These are phyloP conservation scores for Suillus fuscotomentosus DNA, from an alignment of 768 basidiomycete species.

Conservation along the genomic window DNA sequence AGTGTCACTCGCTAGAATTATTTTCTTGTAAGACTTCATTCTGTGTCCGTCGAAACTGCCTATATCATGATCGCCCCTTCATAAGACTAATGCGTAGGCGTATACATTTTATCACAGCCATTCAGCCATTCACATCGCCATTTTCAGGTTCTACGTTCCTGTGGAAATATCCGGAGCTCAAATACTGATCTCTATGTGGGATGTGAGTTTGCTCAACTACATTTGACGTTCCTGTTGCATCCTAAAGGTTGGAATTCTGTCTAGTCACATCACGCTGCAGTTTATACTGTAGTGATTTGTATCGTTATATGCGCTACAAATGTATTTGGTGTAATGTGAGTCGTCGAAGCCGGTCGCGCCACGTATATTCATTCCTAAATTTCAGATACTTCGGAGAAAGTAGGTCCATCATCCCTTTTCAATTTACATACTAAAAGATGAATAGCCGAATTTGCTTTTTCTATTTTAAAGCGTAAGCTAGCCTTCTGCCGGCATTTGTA, in stretches of 20 bases:
- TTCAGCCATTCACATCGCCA: background rate
- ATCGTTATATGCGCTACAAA: slow-evolving; percentile 59
- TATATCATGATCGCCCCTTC: background rate
- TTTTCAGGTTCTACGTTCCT: slow-evolving; percentile 39
- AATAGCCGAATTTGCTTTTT: slow-evolving; percentile 63
- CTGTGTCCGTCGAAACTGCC: background rate
- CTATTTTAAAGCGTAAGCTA: slow-evolving; percentile 56
- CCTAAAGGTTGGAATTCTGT: background rate
- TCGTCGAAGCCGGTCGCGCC: background rate
- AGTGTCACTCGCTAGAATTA: slow-evolving; percentile 46
- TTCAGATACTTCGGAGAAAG: slow-evolving; percentile 64
- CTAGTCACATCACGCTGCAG: slow-evolving; percentile 47
- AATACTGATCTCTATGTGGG: slow-evolving; percentile 76
- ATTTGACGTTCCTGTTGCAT: background rate
- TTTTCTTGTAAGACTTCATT: slow-evolving; percentile 40
- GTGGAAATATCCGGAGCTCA: slow-evolving; percentile 73
- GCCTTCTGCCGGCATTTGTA: background rate
- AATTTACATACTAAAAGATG: background rate
- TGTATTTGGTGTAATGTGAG: slow-evolving; percentile 64
- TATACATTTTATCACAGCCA: too few species aligned
- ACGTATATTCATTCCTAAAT: background rate
- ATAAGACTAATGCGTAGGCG: slow-evolving; percentile 7
- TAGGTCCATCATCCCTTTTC: slow-evolving; percentile 19
- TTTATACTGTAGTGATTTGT: slow-evolving; percentile 57
- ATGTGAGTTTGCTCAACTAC: slow-evolving; percentile 37